These are phyloP conservation scores for Cytospora piceicola DNA, from an alignment of 2,329 filamentous ascomycete species.

Conservation along the genomic window DNA sequence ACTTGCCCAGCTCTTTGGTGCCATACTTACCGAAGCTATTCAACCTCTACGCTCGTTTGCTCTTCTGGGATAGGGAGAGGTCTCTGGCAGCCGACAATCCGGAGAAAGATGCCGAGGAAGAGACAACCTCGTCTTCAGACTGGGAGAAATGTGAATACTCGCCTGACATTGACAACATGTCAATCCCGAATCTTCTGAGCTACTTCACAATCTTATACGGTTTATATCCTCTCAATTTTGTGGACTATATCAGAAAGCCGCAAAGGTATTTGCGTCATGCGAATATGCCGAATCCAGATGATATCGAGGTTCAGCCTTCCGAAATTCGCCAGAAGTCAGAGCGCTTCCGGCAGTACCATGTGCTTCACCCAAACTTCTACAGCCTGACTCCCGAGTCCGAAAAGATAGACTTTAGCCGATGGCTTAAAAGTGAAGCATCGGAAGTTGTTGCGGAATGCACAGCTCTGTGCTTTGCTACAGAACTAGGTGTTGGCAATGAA, in stretches of 20 bases:
- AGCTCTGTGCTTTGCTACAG: constrained; percentile 57
- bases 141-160: constrained; percentile 71
- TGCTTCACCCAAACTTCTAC: constrained; percentile 85
- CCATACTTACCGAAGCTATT: constrained; percentile 74
- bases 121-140: constrained; percentile 60
- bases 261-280: constrained; percentile 76
- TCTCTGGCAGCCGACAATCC: constrained; percentile 45
- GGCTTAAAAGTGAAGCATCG: constrained; percentile 77
- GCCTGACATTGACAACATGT: constrained; percentile 63
- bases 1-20: constrained; percentile 74
- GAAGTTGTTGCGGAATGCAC: constrained; percentile 82
- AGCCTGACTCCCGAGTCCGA: constrained; percentile 79
- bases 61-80: constrained; percentile 74
- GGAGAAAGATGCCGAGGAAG: constrained; percentile 62
- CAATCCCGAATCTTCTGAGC: constrained; percentile 69
- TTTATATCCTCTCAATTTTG: constrained; percentile 82
- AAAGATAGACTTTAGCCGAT: constrained; percentile 74
- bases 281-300: constrained; percentile 70
- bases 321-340: constrained; percentile 79
- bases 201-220: constrained; percentile 86
- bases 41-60: constrained; percentile 76
- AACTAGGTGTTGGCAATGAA: constrained; percentile 31
- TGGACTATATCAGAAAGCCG: constrained; percentile 83
- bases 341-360: constrained; percentile 71
- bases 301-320: constrained; percentile 76